Base-by-base conservation (phyloP, 2,329 filamentous ascomycete species). In the Acephala macrosclerotiorum region DNA sequence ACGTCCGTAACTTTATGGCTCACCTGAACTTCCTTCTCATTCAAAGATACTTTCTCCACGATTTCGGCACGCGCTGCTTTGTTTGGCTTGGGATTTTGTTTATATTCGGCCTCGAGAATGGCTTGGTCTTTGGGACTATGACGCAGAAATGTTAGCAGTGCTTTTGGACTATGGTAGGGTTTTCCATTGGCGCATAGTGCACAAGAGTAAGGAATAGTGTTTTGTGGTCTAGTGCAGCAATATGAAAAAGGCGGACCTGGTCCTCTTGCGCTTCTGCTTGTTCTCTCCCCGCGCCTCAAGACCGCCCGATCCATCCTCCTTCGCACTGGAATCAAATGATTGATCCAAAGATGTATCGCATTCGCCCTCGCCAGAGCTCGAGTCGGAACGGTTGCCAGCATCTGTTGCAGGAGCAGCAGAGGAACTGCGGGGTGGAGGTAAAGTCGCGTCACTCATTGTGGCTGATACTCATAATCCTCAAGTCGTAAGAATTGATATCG, bases 11-110 rank as follows among this genome's bases (percentile, higher is more conserved):
- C n/a, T 3, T 36, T 8, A 53, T 53, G 45, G 79, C 90, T 79
- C 82, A 97, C 95, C 89, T 97, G 95, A 42, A 97, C 93, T 82
- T 97, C 94, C 79, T 97, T 97, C 81, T 97, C 94, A 71, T 92
- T 95, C 69, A 98, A 85, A 26, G 68, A 68, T 67, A 97, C 94
- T 79, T 89, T 91, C 80, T 88, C 87, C 66, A 96, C 93, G 70
- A 98, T 94, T 65, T 90, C 89, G 56, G 92, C 85, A 80, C 95
- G 92, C 78, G 93, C 91, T 63, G 89, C 86, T 80, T 97, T 97
- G 81, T 97, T 94, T 38, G 95, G 95, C 79, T 97, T 97, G 7
- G 93, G 88, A 77, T 97, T 96, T 68, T 84, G 86, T 73, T 87
- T 85, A 77, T 97, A 97, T 66, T 95, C 93, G 40, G 91, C 86